phyloP scores from a whole-genome alignment of 495 filamentous ascomycete genomes.

The Aspergillus incahuasiensis region DNA sequence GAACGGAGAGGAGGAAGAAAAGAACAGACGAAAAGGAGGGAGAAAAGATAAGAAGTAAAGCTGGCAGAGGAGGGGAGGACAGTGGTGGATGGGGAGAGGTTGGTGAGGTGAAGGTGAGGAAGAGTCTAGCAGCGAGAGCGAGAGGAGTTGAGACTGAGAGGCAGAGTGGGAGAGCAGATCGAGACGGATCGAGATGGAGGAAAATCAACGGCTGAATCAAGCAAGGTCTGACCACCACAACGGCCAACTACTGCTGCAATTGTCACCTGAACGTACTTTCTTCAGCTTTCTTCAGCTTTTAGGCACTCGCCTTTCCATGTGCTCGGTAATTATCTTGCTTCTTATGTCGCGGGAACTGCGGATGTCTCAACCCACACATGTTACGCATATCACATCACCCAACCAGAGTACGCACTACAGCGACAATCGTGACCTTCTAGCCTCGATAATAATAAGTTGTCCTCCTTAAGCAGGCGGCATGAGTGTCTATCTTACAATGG shows the following conservation, averaged over 20 bases:
- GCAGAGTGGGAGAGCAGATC: background rate
- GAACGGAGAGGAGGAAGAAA: conserved; percentile 4
- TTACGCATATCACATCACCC: background rate
- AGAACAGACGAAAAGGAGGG: conserved; percentile 2
- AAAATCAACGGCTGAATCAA: conserved; percentile 6
- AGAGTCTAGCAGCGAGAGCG: background rate
- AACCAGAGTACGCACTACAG: background rate
- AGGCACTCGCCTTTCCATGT: background rate
- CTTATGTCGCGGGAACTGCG: background rate
- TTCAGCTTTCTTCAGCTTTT: background rate
- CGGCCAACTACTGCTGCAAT: background rate
- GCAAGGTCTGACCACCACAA: conserved; percentile 4
- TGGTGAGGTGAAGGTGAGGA: conserved; percentile 1
- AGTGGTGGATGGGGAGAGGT: background rate
- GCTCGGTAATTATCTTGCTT: background rate
- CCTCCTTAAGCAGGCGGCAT: background rate
- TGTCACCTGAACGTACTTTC: background rate
- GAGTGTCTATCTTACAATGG: background rate
- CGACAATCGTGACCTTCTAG: background rate
- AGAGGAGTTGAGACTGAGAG: conserved; percentile 6
- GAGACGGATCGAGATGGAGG: conserved; percentile 7
- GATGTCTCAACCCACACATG: background rate
- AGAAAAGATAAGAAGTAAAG: conserved; percentile 4
- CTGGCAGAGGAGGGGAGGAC: background rate
- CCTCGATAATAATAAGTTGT: background rate